Percentiles rank a stretch among this genome's conserved stretches.
phyloP scores from a whole-genome alignment of 305 asterid genomes.

The Solanum hybrid region DNA sequence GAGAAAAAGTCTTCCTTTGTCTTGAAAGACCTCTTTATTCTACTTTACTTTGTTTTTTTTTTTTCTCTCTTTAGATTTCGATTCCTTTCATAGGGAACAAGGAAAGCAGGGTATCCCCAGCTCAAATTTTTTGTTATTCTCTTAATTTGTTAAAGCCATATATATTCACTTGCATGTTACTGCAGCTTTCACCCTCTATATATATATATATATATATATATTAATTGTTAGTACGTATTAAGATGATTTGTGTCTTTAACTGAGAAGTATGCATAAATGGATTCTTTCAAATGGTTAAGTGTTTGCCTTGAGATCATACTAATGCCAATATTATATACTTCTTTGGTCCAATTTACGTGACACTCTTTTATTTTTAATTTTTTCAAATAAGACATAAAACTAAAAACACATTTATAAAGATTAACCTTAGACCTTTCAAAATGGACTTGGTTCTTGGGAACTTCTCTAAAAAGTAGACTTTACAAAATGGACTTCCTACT shows the following conservation, averaged over 20 bases:
- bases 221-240: background rate
- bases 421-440: background rate
- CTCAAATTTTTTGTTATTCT: background rate
- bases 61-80: slow-evolving; percentile 4
- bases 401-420: background rate
- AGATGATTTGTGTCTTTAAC: background rate
- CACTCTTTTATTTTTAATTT: background rate
- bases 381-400: background rate
- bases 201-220: background rate
- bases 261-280: background rate
- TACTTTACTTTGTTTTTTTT: slow-evolving; percentile 9
- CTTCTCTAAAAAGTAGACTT: background rate
- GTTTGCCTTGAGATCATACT: background rate
- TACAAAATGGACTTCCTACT: background rate
- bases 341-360: background rate
- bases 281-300: background rate
- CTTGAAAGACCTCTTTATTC: slow-evolving; percentile 25
- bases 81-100: slow-evolving; percentile 62
- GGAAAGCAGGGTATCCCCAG: slow-evolving; percentile 33
- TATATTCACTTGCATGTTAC: slow-evolving; percentile 40
- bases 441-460: background rate
- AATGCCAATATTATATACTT: background rate
- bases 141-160: background rate
- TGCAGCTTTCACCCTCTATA: background rate
- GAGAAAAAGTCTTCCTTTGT: slow-evolving; percentile 46